Evolutionary conservation across 75 land plant genomes (phyloP), one percentile per base, ranked within the genome.

Genomic region (Larix kaempferi): DNA sequence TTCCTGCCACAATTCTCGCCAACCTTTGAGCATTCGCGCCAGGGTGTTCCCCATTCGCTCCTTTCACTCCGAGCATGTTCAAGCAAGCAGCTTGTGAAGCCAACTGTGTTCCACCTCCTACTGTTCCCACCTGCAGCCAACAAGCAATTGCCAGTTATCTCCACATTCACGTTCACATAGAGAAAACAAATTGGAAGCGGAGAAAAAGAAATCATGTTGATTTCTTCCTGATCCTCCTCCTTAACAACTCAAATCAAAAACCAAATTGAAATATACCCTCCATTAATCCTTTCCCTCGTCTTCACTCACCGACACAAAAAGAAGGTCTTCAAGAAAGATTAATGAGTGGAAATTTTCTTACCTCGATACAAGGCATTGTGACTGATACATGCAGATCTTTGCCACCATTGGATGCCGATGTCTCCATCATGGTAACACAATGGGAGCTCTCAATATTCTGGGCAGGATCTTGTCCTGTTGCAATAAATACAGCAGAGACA

Each of bases 61-160:
- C 94, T 66, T 19, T 66, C 0, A 66, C 71, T 35, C 71, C 71
- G 17, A 94, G 85, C 49, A 94, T 81, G 58, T 92, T 90, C 78
- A 94, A 71, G 74, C 95, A 92, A 3, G 95, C 93, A 59, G 95
- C 74, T 67, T 94, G 97, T 15, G 97, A 90, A 55, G 93, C 88
- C 29, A 94, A 81, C 49, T 94, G 95, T 27, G 93, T 92, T 12
- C 97, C 95, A 49, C 97, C 97, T 56, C 97, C 97, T 69, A 94
- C 87, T 15, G 97, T 94, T 56, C 97, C 97, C 72, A 94, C 97
- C 97, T 94, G 10, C 52, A 44, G 7, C 52, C 8, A 44, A 7
- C 52, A 44, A 7, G 52, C 52, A 44, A 44, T 44, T 44, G 10
- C 52, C 52, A 44, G 52, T 44, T 44, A 44, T 44, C 8, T 8